Conservation (phyloP, 225 moss, liverwort and hornwort species). For the Rhytidiadelphus loreus region DNA sequence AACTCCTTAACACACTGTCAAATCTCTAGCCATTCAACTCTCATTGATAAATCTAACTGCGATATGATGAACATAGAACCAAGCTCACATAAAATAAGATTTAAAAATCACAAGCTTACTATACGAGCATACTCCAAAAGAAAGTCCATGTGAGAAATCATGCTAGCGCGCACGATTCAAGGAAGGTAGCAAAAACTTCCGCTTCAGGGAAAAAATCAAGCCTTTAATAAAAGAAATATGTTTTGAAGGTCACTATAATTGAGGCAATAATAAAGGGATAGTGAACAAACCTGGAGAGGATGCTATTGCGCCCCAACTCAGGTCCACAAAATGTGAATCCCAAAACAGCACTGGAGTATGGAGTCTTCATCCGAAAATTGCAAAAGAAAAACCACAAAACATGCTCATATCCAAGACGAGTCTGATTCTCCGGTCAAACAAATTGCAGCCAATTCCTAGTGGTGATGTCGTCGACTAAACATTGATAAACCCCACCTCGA, state of each 20-base stretch:
- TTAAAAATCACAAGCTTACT: not conserved
- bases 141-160: not conserved
- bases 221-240: not conserved
- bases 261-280: not conserved
- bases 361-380: not conserved
- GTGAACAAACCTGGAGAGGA: conserved; percentile 4
- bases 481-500: not conserved
- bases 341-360: not conserved
- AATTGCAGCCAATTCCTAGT: not conserved
- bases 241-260: not conserved
- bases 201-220: not conserved
- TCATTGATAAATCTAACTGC: not conserved
- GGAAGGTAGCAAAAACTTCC: not conserved
- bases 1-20: not conserved
- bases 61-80: not conserved
- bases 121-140: not conserved
- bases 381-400: not conserved
- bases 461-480: not conserved
- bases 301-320: not conserved
- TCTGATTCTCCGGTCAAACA: not conserved
- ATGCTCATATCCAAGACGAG: not conserved
- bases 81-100: not conserved
- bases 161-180: not conserved
- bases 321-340: not conserved
- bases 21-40: not conserved